Evolutionary conservation across 345 rosid species (phyloP), one percentile per base, ranked within the genome.

Genomic region (Isatis tinctoria): DNA sequence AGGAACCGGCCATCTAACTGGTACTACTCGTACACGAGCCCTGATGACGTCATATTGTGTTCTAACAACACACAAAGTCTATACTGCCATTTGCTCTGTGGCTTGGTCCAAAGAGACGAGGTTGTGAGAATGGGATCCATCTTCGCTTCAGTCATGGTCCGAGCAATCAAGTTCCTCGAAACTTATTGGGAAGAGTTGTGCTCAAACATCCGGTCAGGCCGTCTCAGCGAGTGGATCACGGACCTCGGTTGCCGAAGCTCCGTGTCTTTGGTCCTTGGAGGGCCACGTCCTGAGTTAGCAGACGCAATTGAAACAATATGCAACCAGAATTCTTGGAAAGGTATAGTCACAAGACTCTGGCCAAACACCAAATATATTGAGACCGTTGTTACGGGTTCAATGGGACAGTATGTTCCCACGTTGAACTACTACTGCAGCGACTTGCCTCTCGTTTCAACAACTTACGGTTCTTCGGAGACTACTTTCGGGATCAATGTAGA

Each of bases 391-490:
- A 91, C 97, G 2, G 97, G 97, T 47, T 86, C 97, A 11, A 93
- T 93, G 98, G 97, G 91, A 16, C 98, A 93, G 43, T 91, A 93
- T 30, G 87, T 91, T 54, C 85, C 93, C 0, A 82, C 80, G 12
- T 86, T 93, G 41, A 89, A 89, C 74, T 82, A 80, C 60, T 93
- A 91, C 74, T 80, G 91, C n/a, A 85, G 87, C 10, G 96, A 91
- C 51, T 75, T 89, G 64, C 98, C 98, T 44, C 70, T 93, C 22
- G 79, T 91, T 74, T 93, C 98, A 8, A 88, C 88, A 20, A 93
- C 90, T 87, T 93, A 91, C 68, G 97, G 89, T 27, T 93, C 98
- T 33, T 93, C 98, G 13, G 98, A 93, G 78, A 88, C 96, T 45
- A 89, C 82, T 60, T 89, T 90, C 1, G 97, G 98, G 48, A 85